Percentiles rank a stretch among this genome's conserved stretches.
Evolutionary conservation across 495 filamentous ascomycete species (phyloP).

Genomic region (Clohesyomyces aquaticus): DNA sequence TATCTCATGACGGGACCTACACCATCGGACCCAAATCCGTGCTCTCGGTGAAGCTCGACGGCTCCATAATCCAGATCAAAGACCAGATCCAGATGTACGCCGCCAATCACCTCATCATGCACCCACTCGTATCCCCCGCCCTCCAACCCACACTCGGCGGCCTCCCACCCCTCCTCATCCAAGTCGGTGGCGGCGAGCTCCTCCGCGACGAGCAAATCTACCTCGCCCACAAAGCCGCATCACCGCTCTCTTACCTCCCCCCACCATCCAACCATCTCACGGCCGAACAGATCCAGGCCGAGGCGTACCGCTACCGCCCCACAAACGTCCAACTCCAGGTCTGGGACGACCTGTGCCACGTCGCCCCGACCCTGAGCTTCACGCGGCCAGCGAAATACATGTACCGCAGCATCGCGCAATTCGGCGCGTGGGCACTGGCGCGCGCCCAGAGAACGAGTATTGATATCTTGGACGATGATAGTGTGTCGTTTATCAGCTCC

Average conservation of each 20-base stretch:
- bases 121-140: slow-evolving; percentile 87
- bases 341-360: slow-evolving; percentile 93
- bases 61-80: slow-evolving; percentile 69
- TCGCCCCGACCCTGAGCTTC: slow-evolving; percentile 86
- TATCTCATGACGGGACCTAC: slow-evolving; percentile 24
- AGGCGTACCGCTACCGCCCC: slow-evolving; percentile 68
- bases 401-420: slow-evolving; percentile 87
- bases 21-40: slow-evolving; percentile 33
- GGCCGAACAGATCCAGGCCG: slow-evolving; percentile 63
- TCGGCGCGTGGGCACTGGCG: slow-evolving; percentile 86
- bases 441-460: slow-evolving; percentile 77
- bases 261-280: slow-evolving; percentile 52
- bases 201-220: slow-evolving; percentile 95
- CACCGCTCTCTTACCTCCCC: slow-evolving; percentile 74
- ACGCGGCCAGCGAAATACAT: slow-evolving; percentile 94
- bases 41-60: slow-evolving; percentile 70
- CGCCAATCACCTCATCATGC: slow-evolving; percentile 80
- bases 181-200: slow-evolving; percentile 85
- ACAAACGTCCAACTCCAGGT: slow-evolving; percentile 96
- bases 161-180: slow-evolving; percentile 80
- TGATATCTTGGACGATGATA: slow-evolving; percentile 78
- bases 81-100: slow-evolving; percentile 97
- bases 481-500: slow-evolving; percentile 66
- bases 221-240: slow-evolving; percentile 88
- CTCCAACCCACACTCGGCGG: slow-evolving; percentile 86